Conservation (phyloP, 2,329 filamentous ascomycete genomes). For the Sporothrix humicola region DNA sequence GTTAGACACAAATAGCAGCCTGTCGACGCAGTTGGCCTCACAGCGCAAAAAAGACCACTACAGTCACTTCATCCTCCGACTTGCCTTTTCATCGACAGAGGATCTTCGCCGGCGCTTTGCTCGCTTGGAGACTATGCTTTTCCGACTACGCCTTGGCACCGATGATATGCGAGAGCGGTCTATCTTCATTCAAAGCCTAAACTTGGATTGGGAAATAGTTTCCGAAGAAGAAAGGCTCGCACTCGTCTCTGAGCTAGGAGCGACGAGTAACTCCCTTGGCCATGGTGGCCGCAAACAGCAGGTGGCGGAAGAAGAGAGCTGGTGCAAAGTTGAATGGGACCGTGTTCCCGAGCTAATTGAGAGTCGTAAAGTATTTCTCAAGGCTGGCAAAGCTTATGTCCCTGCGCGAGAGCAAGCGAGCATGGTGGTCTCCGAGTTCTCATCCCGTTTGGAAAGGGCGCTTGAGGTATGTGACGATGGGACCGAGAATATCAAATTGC, state of each 20-base stretch:
- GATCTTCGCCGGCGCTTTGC: slow-evolving; percentile 86
- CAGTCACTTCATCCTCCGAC: slow-evolving; percentile 92
- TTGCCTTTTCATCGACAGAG: slow-evolving; percentile 90
- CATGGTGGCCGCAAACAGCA: slow-evolving; percentile 46
- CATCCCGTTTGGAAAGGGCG: slow-evolving; percentile 75
- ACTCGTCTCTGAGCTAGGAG: slow-evolving; percentile 65
- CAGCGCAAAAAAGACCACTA: slow-evolving; percentile 97
- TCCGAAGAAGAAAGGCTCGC: slow-evolving; percentile 75
- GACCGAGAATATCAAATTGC: too few species aligned
- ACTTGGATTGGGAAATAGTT: slow-evolving; percentile 84
- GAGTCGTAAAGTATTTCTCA: slow-evolving; percentile 74
- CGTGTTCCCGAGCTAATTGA: slow-evolving; percentile 90
- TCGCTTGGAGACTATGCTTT: slow-evolving; percentile 86
- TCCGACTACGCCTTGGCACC: slow-evolving; percentile 78
- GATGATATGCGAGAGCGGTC: slow-evolving; percentile 76
- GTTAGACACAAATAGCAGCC: slow-evolving; percentile 75
- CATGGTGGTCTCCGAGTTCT: slow-evolving; percentile 89
- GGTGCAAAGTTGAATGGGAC: slow-evolving; percentile 98
- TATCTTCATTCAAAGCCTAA: slow-evolving; percentile 76
- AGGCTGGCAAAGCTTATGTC: slow-evolving; percentile 86
- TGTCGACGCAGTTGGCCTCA: slow-evolving; percentile 60
- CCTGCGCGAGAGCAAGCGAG: slow-evolving; percentile 84
- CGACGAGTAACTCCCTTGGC: slow-evolving; percentile 51
- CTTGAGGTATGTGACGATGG: slow-evolving; percentile 67
- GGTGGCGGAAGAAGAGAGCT: slow-evolving; percentile 75